Evolutionary conservation across 1,139 yeast genomes (phyloP), one percentile per base, ranked within the genome.

Genomic region (Debaryomyces coudertii): DNA sequence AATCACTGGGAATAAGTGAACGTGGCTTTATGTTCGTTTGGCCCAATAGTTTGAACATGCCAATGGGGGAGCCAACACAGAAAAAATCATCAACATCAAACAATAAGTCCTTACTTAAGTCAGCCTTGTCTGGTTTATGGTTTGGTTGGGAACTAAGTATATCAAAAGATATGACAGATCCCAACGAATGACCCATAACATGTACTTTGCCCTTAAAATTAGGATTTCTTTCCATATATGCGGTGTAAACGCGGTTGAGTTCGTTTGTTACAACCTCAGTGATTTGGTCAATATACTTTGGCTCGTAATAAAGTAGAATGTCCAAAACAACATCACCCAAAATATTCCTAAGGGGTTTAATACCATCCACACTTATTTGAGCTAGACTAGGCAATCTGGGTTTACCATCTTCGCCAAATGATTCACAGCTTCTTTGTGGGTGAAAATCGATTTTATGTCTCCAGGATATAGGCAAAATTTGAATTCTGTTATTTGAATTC

Each of bases 281-380:
- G 20, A 93, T 86, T 51, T 79, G 78, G 11, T 79, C 66, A 51
- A 83, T 73, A 61, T 88, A 89, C 35, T 69, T 73, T 2, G 92
- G 87, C 67, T 93, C 95, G 60, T 90, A 90, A 65, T 87, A 90
- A 39, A 90, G 73, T 37, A 95, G 78, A 9, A 93, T 81, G 63
- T 93, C 99, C 49, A 93, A 72, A 27, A 89, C 80, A 2, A 92
- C 96, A 57, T 93, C 97, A 1, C 95, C 95, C 11, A 93, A 73
- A 2, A 92, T 65, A 50, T 84, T 83, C 48, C 99, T 72, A 33
- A 93, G 68, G 0, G 96, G 84, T 43, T 81, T 81, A 22, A 90
- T 85, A 0, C 95, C 92, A 52, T 85, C 86, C n/a, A 90, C 82
- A 16, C 90, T 89, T 41, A 93, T 79, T 50, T 88, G 88, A 0